Evolutionary conservation across 345 rosid species (phyloP).

Genomic region (Ceriops tagal): DNA sequence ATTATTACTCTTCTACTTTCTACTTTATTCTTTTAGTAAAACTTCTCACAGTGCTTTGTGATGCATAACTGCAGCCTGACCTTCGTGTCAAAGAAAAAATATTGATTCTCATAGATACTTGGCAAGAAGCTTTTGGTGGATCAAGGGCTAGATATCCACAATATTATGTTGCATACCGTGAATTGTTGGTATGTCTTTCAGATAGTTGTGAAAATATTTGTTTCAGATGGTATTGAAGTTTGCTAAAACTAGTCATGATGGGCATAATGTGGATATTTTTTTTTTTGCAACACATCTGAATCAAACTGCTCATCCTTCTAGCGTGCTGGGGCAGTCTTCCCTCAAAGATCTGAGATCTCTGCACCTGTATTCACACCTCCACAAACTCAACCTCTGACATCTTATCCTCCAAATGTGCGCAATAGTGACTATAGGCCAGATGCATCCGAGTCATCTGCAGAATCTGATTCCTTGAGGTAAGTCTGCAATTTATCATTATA

Average conservation of each 20-base stretch:
- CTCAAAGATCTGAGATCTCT: constrained; percentile 83
- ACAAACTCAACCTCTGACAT: constrained; percentile 83
- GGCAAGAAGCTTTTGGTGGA: constrained; percentile 99
- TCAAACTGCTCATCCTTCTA: constrained; percentile 36
- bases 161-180: constrained; percentile 94
- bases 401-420: constrained; percentile 75
- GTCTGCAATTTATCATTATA: constrained; percentile 4
- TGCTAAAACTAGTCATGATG: constrained; percentile 3
- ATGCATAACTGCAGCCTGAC: constrained; percentile 62
- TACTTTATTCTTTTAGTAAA: constrained; percentile 9
- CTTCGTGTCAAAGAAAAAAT: constrained; percentile 93
- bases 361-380: constrained; percentile 95
- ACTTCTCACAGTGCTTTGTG: constrained; percentile 29
- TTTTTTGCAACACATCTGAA: constrained; percentile 3
- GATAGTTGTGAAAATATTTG: not conserved
- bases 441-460: constrained; percentile 65
- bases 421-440: constrained; percentile 53
- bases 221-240: too few relatives aligned
- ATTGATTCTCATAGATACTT: constrained; percentile 76
- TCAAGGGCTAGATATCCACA: constrained; percentile 98
- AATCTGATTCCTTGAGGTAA: constrained; percentile 86
- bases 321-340: constrained; percentile 99
- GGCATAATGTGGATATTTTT: not conserved
- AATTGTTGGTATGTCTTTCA: constrained; percentile 70
- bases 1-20: constrained; percentile 6